Evolutionary conservation across 2,329 filamentous ascomycete genomes (phyloP).

Genomic region (Pyrenophora tritici-repentis): DNA sequence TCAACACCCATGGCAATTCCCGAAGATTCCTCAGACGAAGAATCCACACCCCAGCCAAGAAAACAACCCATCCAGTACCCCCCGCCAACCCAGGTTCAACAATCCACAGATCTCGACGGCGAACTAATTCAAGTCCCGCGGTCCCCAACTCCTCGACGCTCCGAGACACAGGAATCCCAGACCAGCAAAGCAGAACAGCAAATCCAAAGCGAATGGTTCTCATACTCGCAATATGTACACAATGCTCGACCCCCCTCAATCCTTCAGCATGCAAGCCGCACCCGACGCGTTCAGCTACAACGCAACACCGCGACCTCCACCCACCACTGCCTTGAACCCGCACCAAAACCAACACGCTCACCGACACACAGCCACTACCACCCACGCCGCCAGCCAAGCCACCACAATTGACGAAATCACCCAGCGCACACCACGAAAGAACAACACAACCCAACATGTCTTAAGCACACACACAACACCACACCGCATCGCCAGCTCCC

Average conservation of each 20-base stretch:
- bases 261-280: slow-evolving; percentile 37
- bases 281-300: slow-evolving; percentile 37
- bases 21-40: slow-evolving; percentile 29
- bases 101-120: slow-evolving; percentile 24
- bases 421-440: slow-evolving; percentile 28
- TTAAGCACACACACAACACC: slow-evolving; percentile 32
- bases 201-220: slow-evolving; percentile 37
- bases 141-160: slow-evolving; percentile 23
- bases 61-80: neutral
- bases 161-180: slow-evolving; percentile 33
- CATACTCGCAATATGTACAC: slow-evolving; percentile 39
- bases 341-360: neutral
- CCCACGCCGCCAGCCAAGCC: slow-evolving; percentile 34
- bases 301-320: slow-evolving; percentile 22
- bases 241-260: slow-evolving; percentile 10
- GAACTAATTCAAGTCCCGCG: slow-evolving; percentile 29
- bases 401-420: slow-evolving; percentile 41
- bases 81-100: slow-evolving; percentile 9
- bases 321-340: neutral
- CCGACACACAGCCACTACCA: slow-evolving; percentile 6
- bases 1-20: slow-evolving; percentile 34
- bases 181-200: slow-evolving; percentile 43
- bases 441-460: slow-evolving; percentile 9
- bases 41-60: slow-evolving; percentile 12
- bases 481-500: slow-evolving; percentile 24